phyloP scores from a whole-genome alignment of 2,329 filamentous ascomycete genomes.

The Epichloe typhina region DNA sequence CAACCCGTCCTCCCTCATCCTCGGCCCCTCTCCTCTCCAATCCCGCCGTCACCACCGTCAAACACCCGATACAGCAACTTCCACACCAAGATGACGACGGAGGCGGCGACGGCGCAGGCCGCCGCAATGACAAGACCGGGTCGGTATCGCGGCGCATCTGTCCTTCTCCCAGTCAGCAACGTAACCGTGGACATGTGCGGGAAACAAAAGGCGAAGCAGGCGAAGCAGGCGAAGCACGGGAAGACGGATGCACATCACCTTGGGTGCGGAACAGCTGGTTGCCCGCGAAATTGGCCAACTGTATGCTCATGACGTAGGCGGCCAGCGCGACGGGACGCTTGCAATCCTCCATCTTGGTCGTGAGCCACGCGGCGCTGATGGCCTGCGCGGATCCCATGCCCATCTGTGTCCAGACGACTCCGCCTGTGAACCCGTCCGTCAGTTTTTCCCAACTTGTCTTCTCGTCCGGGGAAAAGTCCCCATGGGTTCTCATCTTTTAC shows the following conservation, averaged over 20 bases:
- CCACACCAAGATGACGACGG: conserved; percentile 15
- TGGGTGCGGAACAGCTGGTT: conserved; percentile 16
- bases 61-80: conserved; percentile 17
- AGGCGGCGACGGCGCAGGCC: conserved; percentile 12
- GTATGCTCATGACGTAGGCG: conserved; percentile 19
- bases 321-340: conserved; percentile 17
- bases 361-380: conserved; percentile 18
- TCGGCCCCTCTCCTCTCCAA: conserved; percentile 7
- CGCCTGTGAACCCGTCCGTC: conserved; percentile 6
- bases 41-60: conserved; percentile 15
- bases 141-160: conserved; percentile 16
- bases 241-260: conserved; percentile 7
- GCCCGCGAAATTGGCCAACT: conserved; percentile 17
- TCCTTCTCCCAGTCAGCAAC: no score
- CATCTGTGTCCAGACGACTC: conserved; percentile 19
- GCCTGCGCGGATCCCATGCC: conserved; percentile 19
- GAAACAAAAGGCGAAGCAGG: no score
- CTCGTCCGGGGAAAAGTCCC: no score
- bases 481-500: neutral
- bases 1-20: neutral
- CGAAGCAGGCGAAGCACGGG: no score
- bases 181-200: no score
- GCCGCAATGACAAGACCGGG: conserved; percentile 14
- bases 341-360: conserved; percentile 16
- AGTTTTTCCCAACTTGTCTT: no score